Evolutionary conservation across 495 filamentous ascomycete genomes (phyloP).

Genomic region (Trichocladium uniseriatum): DNA sequence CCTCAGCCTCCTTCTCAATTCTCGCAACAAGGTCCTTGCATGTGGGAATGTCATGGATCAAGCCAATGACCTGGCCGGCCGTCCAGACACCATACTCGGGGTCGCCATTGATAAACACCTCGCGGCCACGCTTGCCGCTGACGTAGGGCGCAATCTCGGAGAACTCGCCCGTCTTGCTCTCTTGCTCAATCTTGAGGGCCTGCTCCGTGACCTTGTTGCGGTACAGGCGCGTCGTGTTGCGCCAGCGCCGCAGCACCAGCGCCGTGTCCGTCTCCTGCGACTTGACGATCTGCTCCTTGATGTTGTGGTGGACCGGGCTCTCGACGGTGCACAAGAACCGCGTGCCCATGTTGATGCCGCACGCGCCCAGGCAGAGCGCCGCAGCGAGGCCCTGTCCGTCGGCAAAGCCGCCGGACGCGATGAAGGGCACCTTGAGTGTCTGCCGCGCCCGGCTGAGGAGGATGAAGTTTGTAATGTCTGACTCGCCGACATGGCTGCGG

Average conservation of each 20-base stretch:
- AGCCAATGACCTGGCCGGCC: slow-evolving; percentile 55
- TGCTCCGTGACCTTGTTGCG: slow-evolving; percentile 79
- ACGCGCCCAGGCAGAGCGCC: slow-evolving; percentile 81
- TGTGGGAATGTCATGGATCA: slow-evolving; percentile 57
- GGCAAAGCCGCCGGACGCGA: slow-evolving; percentile 90
- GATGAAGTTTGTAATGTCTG: slow-evolving; percentile 97
- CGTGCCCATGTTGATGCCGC: slow-evolving; percentile 95
- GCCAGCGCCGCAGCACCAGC: slow-evolving; percentile 82
- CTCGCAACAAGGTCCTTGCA: slow-evolving; percentile 46
- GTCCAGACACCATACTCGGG: slow-evolving; percentile 76
- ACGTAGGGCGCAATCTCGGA: slow-evolving; percentile 82
- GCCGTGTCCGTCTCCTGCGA: slow-evolving; percentile 87
- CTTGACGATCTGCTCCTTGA: slow-evolving; percentile 86
- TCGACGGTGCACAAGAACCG: slow-evolving; percentile 91
- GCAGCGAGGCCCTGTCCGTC: slow-evolving; percentile 92
- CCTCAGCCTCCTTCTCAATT: slow-evolving; percentile 54
- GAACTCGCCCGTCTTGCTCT: slow-evolving; percentile 83
- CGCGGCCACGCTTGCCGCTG: slow-evolving; percentile 79
- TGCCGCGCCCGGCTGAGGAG: slow-evolving; percentile 80
- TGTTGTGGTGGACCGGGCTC: slow-evolving; percentile 82
- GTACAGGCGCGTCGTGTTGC: slow-evolving; percentile 82
- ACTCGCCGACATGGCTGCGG: slow-evolving; percentile 66
- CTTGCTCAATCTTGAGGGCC: slow-evolving; percentile 71
- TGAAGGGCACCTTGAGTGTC: slow-evolving; percentile 78
- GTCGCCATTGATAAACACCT: slow-evolving; percentile 92